Percentiles rank a stretch among this genome's conserved stretches.
phyloP scores from a whole-genome alignment of 2,329 filamentous ascomycete genomes.

The Fusarium circinatum region DNA sequence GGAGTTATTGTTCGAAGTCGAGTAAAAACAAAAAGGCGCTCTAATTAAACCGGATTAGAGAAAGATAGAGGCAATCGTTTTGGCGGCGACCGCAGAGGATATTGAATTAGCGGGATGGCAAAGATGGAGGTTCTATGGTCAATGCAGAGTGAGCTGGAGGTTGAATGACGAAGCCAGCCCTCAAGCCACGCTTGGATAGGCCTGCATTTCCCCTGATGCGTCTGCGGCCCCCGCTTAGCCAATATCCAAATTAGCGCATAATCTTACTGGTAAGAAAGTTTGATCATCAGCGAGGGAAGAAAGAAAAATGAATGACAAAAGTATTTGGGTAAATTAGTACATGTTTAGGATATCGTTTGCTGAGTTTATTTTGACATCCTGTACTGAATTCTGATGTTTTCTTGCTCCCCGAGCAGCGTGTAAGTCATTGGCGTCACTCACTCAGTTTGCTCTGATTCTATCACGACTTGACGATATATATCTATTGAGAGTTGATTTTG shows the following conservation, averaged over 20 bases:
- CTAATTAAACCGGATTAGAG: not conserved
- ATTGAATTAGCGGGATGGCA: constrained; percentile 17
- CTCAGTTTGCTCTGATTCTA: not conserved
- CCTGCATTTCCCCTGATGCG: constrained; percentile 41
- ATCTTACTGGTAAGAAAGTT: constrained; percentile 6
- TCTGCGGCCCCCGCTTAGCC: constrained; percentile 38
- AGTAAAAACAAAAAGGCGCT: not conserved
- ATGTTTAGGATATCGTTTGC: no score
- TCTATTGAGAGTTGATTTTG: no score
- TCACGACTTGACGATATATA: not conserved
- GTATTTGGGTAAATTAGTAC: no score
- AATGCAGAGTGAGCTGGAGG: constrained; percentile 17
- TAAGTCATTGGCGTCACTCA: not conserved
- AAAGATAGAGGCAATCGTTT: constrained; percentile 20
- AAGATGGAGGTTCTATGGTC: constrained; percentile 13
- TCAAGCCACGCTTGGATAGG: constrained; percentile 43
- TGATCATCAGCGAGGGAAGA: not conserved
- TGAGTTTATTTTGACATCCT: no score
- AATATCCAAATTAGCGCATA: constrained; percentile 44
- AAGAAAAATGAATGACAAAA: not conserved
- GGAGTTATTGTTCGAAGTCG: not conserved
- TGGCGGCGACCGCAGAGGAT: constrained; percentile 24
- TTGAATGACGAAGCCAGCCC: constrained; percentile 46
- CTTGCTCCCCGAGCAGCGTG: not conserved
- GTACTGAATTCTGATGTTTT: no score